Percentiles rank a stretch among this genome's conserved stretches.
phyloP scores from a whole-genome alignment of 805 yeast species.

The Pichia kluyveri region DNA sequence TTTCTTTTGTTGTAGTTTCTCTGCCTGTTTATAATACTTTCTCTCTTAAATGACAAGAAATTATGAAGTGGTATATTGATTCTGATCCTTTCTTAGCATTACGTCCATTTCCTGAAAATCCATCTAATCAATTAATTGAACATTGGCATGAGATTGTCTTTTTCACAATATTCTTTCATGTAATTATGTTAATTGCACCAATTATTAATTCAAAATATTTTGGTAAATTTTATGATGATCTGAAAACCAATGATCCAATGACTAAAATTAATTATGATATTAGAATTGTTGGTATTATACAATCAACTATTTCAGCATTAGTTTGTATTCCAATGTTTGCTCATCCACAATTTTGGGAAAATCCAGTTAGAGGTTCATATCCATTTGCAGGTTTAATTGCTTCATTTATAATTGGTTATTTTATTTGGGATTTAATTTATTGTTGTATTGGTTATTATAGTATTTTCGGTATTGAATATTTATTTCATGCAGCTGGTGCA shows the following conservation, averaged over 20 bases:
- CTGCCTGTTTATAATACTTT: too few relatives aligned
- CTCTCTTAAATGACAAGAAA: too few relatives aligned
- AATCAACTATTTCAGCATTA: slow-evolving; percentile 56
- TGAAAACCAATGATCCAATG: slow-evolving; percentile 30
- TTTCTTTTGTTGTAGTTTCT: too few relatives aligned
- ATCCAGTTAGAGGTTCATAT: slow-evolving; percentile 58
- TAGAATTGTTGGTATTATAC: slow-evolving; percentile 83
- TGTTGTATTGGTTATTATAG: slow-evolving; percentile 50
- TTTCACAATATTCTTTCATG: slow-evolving; percentile 52
- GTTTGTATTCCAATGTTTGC: slow-evolving; percentile 57
- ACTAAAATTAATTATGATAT: slow-evolving; percentile 73
- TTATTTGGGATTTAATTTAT: slow-evolving; percentile 78
- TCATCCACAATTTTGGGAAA: slow-evolving; percentile 38
- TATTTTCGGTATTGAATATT: slow-evolving; percentile 73
- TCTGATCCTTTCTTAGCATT: slow-evolving; percentile 36
- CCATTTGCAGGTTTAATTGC: slow-evolving; percentile 71
- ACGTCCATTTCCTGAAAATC: slow-evolving; percentile 37
- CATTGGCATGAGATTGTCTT: slow-evolving; percentile 71
- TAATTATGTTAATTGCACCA: slow-evolving; percentile 46
- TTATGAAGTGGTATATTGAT: slow-evolving; percentile 16
- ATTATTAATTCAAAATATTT: slow-evolving; percentile 38
- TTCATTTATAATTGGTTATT: slow-evolving; percentile 74
- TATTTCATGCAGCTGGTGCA: slow-evolving; percentile 79
- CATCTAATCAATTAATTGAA: slow-evolving; percentile 34
- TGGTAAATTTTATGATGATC: slow-evolving; percentile 39